Evolutionary conservation across 441 rosid species (phyloP).

Genomic region (Cnidoscolus chayamansa): DNA sequence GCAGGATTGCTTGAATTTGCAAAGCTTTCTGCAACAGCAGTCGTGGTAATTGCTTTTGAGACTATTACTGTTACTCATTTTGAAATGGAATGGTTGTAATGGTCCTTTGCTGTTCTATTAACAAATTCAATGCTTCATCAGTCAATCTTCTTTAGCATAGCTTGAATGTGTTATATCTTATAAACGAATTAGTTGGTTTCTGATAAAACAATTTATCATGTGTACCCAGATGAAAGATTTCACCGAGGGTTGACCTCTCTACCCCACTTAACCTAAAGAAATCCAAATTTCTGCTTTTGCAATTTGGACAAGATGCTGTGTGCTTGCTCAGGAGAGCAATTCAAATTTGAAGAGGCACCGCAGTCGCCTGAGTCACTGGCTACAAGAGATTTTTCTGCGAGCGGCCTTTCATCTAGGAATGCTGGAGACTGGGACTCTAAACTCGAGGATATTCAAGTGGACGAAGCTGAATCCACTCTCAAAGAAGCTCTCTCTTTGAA

Average conservation of each 20-base stretch:
- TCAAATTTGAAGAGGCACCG: conserved; percentile 79
- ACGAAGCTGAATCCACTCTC: conserved; percentile 90
- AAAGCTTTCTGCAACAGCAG: background rate
- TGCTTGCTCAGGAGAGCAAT: conserved; percentile 93
- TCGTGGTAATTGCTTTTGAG: background rate
- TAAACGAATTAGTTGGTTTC: background rate
- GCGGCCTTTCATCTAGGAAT: conserved; percentile 72
- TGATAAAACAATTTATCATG: background rate
- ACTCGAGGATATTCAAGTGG: conserved; percentile 71
- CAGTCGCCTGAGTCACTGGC: conserved; percentile 89
- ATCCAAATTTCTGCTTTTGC: conserved; percentile 14
- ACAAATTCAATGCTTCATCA: too few relatives aligned
- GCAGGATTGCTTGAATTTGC: background rate
- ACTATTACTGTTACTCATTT: background rate
- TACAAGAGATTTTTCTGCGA: conserved; percentile 84
- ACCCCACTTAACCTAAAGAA: background rate
- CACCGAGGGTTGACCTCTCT: conserved; percentile 10
- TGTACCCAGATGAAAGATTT: conserved; percentile 17
- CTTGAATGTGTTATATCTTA: background rate
- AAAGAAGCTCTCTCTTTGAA: conserved; percentile 93
- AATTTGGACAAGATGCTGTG: conserved; percentile 64
- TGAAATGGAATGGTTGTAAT: background rate
- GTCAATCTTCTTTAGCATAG: background rate
- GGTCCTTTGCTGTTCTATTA: too few relatives aligned
- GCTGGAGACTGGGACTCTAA: conserved; percentile 74